Percentiles rank a stretch among this genome's conserved stretches.
phyloP scores from a whole-genome alignment of 495 filamentous ascomycete species.

The Penicillium daleae region DNA sequence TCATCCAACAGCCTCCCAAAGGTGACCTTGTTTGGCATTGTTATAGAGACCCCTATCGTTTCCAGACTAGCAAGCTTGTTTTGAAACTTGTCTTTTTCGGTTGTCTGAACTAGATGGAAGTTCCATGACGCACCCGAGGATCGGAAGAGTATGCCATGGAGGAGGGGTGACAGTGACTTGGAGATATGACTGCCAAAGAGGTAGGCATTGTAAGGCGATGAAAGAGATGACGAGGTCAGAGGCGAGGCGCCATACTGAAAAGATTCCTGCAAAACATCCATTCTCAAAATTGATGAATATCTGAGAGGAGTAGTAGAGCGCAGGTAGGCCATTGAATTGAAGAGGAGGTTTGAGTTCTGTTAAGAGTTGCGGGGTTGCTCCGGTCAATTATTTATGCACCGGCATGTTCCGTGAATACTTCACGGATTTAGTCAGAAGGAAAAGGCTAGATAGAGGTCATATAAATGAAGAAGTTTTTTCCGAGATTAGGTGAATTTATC shows the following conservation, averaged over 20 bases:
- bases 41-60: constrained; percentile 57
- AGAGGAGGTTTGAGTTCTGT: neutral
- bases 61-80: neutral
- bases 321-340: neutral
- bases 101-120: constrained; percentile 54
- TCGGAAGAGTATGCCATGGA: constrained; percentile 60
- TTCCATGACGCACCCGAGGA: constrained; percentile 51
- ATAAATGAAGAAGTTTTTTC: neutral
- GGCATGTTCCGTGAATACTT: neutral
- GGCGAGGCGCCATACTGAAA: constrained; percentile 15
- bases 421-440: neutral
- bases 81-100: constrained; percentile 22
- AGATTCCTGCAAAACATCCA: constrained; percentile 17
- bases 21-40: constrained; percentile 68
- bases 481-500: neutral
- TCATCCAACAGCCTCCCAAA: constrained; percentile 60
- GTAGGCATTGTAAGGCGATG: neutral
- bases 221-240: neutral
- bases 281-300: neutral
- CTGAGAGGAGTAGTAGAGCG: neutral
- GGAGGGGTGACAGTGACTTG: constrained; percentile 61
- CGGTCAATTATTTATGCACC: constrained; percentile 1
- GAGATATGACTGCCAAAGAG: constrained; percentile 46
- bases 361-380: neutral
- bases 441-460: neutral